Conservation (phyloP, 176 grass and related monocot genomes). For the Oryza meridionalis region DNA sequence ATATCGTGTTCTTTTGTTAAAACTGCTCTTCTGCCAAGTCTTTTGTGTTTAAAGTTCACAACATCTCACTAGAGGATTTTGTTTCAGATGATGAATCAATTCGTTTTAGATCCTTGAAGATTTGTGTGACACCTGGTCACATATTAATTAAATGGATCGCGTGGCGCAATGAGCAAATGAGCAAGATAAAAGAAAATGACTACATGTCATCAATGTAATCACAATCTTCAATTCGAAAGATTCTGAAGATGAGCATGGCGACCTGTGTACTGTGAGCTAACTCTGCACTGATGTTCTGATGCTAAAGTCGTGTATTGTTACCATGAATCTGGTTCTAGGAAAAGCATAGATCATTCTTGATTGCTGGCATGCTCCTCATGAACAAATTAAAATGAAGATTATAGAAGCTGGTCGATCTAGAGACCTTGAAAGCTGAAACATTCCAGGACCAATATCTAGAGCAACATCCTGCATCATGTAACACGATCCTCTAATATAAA, state of each 20-base stretch:
- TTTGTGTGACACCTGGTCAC: too few relatives aligned
- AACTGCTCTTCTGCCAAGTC: too few relatives aligned
- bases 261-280: background rate
- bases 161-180: too few relatives aligned
- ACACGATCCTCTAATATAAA: too few relatives aligned
- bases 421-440: background rate
- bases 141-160: too few relatives aligned
- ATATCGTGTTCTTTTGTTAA: too few relatives aligned
- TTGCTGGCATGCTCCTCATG: background rate
- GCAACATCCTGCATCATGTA: background rate
- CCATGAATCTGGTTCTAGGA: background rate
- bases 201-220: too few relatives aligned
- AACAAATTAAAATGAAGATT: background rate
- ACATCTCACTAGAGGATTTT: too few relatives aligned
- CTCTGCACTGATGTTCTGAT: background rate
- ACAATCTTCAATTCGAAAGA: background rate
- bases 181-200: too few relatives aligned
- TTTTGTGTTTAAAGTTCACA: too few relatives aligned
- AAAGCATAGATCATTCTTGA: background rate
- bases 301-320: background rate
- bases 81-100: too few relatives aligned
- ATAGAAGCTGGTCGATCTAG: background rate
- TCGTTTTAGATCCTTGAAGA: too few relatives aligned
- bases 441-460: constrained; percentile 1
- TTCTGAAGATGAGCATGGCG: constrained; percentile 18